Base-by-base conservation (phyloP, 805 yeast genomes). In the Candida koratica region DNA sequence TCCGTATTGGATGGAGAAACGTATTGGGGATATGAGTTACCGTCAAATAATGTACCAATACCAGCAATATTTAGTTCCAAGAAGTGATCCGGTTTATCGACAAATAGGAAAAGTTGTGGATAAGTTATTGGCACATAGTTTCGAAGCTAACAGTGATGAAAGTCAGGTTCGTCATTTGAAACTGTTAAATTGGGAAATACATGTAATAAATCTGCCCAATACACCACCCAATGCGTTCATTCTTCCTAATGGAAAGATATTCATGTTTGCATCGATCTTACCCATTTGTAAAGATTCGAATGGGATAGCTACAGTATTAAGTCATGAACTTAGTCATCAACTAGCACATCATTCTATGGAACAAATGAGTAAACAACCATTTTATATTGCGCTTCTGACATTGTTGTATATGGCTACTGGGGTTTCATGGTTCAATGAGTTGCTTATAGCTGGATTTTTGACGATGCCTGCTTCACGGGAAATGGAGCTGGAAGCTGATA, bases 221-320 rank as follows among this genome's bases (percentile, higher is more conserved):
- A 70, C 70, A n/a, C 89, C 95, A 11, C 97, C 98, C 3, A 93
- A 93, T 61, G 98, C 98, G 1, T 90, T 93, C 61, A 96, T 93
- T 13, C 67, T 93, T 23, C 97, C 97, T 14, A 90, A 93, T 42
- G 98, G 98, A 5, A 89, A 89, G 57, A 95, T 93, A 28, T 93
- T 93, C 60, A 88, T 93, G 13, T 86, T 84, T 52, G 70, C 81
- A 30, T 76, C 84, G 7, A 85, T 93, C 26, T 55, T 93, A 31
- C 83, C 84, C 1, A 75, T 93, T 19, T 81, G 95, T 56, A 62
- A 65, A 17, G 79, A 84, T 52, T 94, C 87, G 35, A 94, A 87
- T 55, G 97, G 96, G 2, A 61, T 93, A 29, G 97, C 97, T n/a
- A 88, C 97, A 0, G 96, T 93, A 2, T 64, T 93, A 30, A 69